Base-by-base conservation (phyloP, 129 eudicot species). In the Silybum marianum region DNA sequence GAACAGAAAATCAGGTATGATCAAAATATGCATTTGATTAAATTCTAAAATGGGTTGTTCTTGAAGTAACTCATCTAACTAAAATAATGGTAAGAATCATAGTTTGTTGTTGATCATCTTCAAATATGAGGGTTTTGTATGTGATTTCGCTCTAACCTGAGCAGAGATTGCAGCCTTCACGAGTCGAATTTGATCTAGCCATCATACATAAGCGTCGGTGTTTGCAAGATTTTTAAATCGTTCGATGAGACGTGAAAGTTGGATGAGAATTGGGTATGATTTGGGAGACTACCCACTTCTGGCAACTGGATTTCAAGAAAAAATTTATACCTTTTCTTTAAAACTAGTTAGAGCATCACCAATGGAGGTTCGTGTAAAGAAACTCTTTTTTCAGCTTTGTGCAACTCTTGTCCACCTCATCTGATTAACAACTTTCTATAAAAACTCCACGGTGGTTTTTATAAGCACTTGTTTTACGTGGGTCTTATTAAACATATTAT, bases 91-190 rank as follows among this genome's bases (percentile, higher is more conserved):
- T 39, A 34, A 46, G 0, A 65, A 30, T 60, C 51, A 63, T 77
- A 62, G 65, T 78, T 23, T 39, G 30, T 5, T 3, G 79, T 54
- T 54, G 48, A 58, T 24, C 9, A 74, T 23, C 38, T 11, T 74
- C 19, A 63, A n/a, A 54, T 58, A 75, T 30, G 18, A 77, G n/a
- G 69, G 66, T 12, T 39, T 8, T 51, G 78, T 71, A 54, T 6
- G 60, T 34, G 77, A 71, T 69, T 78, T 65, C 16, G 46, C 9
- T 14, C 30, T 60, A 81, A 81, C 84, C 80, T 81, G 75, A 74
- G 69, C 16, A 14, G 39, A 26, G 48, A n/a, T 74, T 42, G 84
- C 74, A 46, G 18, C 28, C 26, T 74, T 74, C 54, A 66, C 34
- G 18, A 25, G 38, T 46, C 13, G 69, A 81, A 18, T 42, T 74